Evolutionary conservation across 768 basidiomycete genomes (phyloP).

Genomic region (Phylloporus rhodoxanthus): DNA sequence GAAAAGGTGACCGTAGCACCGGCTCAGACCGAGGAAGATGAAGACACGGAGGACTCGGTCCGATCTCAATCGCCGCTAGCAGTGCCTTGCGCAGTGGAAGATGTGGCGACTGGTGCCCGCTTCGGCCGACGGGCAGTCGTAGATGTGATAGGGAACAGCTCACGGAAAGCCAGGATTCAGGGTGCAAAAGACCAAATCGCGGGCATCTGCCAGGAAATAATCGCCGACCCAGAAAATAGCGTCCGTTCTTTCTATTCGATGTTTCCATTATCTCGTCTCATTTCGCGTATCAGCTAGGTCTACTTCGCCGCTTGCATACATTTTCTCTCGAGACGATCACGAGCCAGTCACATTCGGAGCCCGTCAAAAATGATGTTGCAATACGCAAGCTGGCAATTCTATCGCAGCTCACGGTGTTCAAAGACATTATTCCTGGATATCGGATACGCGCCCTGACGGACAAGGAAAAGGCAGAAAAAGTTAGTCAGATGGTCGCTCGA

Average conservation of each 20-base stretch:
- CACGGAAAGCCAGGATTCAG: constrained; percentile 61
- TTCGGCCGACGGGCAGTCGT: constrained; percentile 81
- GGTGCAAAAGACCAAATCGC: constrained; percentile 93
- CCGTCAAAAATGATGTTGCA: constrained; percentile 69
- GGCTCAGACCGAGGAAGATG: constrained; percentile 20
- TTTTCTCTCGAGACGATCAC: constrained; percentile 79
- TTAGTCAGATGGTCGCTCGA: constrained; percentile 84
- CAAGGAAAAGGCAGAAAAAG: constrained; percentile 86
- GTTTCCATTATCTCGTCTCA: constrained; percentile 10
- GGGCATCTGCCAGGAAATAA: constrained; percentile 85
- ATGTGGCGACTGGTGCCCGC: constrained; percentile 76
- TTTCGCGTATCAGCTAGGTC: constrained; percentile 57
- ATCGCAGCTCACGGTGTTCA: constrained; percentile 90
- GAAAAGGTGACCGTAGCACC: constrained; percentile 29
- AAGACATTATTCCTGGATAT: constrained; percentile 94
- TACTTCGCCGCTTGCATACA: constrained; percentile 81
- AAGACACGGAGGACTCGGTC: constrained; percentile 34
- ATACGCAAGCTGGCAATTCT: constrained; percentile 86
- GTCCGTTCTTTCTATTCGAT: constrained; percentile 43
- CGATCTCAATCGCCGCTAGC: constrained; percentile 26
- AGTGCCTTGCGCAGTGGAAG: constrained; percentile 43
- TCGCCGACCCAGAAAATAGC: constrained; percentile 91
- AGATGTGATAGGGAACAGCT: constrained; percentile 61
- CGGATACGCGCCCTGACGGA: constrained; percentile 89
- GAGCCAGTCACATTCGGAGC: constrained; percentile 60